Percentiles rank a stretch among this genome's conserved stretches.
These are phyloP conservation scores for Lichenothelia convexa DNA, from an alignment of 495 filamentous ascomycete genomes.

Conservation along the genomic window DNA sequence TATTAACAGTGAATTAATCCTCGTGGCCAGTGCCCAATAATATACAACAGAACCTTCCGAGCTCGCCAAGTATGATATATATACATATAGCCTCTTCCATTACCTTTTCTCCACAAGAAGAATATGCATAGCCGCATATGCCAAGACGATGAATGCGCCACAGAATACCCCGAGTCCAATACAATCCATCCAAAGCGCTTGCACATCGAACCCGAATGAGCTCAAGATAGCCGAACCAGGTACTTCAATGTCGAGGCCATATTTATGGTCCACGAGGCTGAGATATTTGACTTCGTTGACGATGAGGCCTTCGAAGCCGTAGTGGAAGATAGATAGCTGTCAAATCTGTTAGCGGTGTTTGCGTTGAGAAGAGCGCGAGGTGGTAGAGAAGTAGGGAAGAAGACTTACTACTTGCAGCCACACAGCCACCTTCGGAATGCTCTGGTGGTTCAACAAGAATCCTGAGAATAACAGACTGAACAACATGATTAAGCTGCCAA, in stretches of 20 bases:
- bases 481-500: slow-evolving; percentile 92
- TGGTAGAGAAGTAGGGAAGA: not conserved
- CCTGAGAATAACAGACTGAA: slow-evolving; percentile 93
- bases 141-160: slow-evolving; percentile 66
- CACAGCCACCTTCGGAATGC: slow-evolving; percentile 60
- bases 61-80: too few species aligned
- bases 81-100: too few species aligned
- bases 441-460: slow-evolving; percentile 81
- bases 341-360: not conserved
- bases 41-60: too few species aligned
- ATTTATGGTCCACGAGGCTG: slow-evolving; percentile 79
- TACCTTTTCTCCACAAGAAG: slow-evolving; percentile 82
- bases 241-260: slow-evolving; percentile 84
- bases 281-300: slow-evolving; percentile 95
- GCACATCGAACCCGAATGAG: slow-evolving; percentile 76
- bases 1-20: too few species aligned
- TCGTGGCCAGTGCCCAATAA: too few species aligned
- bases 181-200: slow-evolving; percentile 72
- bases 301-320: slow-evolving; percentile 87
- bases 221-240: slow-evolving; percentile 87
- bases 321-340: slow-evolving; percentile 95
- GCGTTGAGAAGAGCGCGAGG: not conserved
- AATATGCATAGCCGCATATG: slow-evolving; percentile 85
- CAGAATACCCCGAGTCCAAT: slow-evolving; percentile 67
- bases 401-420: slow-evolving; percentile 69